Conservation (phyloP, 768 basidiomycete genomes). For the Lyophyllum decastes region DNA sequence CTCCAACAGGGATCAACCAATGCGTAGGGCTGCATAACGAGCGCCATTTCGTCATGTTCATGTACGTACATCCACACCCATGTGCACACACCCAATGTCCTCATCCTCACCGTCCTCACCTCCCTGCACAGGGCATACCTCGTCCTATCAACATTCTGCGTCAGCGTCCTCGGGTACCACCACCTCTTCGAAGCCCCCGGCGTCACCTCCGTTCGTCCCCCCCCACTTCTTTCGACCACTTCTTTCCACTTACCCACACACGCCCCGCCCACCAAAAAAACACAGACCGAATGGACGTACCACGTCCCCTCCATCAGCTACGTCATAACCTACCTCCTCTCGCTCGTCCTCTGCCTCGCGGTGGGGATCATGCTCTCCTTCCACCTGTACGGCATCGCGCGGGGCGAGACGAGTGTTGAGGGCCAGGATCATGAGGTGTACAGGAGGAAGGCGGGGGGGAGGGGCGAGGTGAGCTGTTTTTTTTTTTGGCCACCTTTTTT, state of each 20-base stretch:
- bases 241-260: no score
- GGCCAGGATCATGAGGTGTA: slow-evolving; percentile 86
- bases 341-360: slow-evolving; percentile 72
- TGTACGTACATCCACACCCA: slow-evolving; percentile 50
- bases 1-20: slow-evolving; percentile 84
- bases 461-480: slow-evolving; percentile 60
- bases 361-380: slow-evolving; percentile 72
- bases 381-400: slow-evolving; percentile 70
- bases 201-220: slow-evolving; percentile 35
- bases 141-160: slow-evolving; percentile 65
- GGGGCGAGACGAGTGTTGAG: slow-evolving; percentile 90
- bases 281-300: slow-evolving; percentile 53
- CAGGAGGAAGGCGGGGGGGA: slow-evolving; percentile 59
- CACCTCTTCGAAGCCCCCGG: slow-evolving; percentile 61
- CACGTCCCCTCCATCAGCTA: slow-evolving; percentile 68
- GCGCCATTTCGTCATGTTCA: slow-evolving; percentile 93
- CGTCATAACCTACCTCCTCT: slow-evolving; percentile 76
- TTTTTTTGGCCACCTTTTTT: not conserved
- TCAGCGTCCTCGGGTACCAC: slow-evolving; percentile 63
- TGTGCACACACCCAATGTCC: not conserved
- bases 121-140: slow-evolving; percentile 68
- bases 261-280: not conserved
- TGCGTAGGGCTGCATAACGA: slow-evolving; percentile 97
- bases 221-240: no score
- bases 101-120: no score